Base-by-base conservation (phyloP, 768 basidiomycete species). In the Zangia roseola region DNA sequence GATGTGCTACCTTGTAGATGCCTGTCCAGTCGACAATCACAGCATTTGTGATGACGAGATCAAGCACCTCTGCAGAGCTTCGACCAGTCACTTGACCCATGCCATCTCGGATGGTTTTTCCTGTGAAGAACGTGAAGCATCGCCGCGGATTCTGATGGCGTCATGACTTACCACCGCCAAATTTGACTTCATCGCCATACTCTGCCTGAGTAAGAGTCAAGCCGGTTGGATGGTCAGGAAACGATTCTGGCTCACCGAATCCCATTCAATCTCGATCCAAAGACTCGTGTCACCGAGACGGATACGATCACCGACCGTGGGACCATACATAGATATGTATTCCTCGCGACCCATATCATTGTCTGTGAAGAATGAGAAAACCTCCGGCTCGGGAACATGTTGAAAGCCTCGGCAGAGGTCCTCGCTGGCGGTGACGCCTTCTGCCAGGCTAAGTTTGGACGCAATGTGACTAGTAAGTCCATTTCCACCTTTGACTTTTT, bases 151-250 rank as follows among this genome's bases (percentile, higher is more conserved):
- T 10, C 16, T 1, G 6, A 45, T 34, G 19, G 21, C 19, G 7
- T 10, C 0, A 38, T 13, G 35, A 51, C 70, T 53, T 59, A 84
- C 92, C 95, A 61, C 94, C 95, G 8, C 97, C 97, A 59, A 99
- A 99, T 71, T 97, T 98, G 71, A 91, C 88, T 70, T 98, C 95
- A 50, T 98, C 95, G 2, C 95, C 97, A 62, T 97, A 95, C 4
- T 83, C 73, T 5, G 94, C 89, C 84, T 91, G 49, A 2, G 2
- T 26, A 23, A 53, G 12, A 9, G 8, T 47, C n/a, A 12, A 21
- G 31, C 46, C 14, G 21, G 43, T 6, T 30, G 20, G 53, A 37
- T 31, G 5, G 30, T 10, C 21, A 41, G 31, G 19, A 30, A 26
- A 20, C 34, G 21, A 13, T n/a, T 24, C 8, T 39, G 41, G 48